These are phyloP conservation scores for Orbilia brochopaga DNA, from an alignment of 2,329 filamentous ascomycete genomes.

Conservation along the genomic window DNA sequence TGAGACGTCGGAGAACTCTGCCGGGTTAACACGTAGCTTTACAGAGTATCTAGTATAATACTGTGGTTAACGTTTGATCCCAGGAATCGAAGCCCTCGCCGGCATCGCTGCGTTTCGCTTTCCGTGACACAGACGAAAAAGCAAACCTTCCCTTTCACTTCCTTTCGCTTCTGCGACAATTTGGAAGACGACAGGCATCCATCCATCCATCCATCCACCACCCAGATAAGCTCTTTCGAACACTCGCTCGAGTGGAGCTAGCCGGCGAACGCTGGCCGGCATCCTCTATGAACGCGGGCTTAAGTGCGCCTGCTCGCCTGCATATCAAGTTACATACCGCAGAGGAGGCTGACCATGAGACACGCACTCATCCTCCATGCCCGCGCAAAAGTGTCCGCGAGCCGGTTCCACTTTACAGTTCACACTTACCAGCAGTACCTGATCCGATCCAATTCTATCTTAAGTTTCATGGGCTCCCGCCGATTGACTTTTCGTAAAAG, in stretches of 20 bases:
- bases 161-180: constrained; percentile 18
- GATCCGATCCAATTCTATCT: neutral
- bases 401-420: neutral
- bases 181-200: constrained; percentile 24
- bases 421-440: too few species aligned
- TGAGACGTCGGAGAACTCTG: too few species aligned
- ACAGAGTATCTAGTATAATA: too few species aligned
- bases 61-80: too few species aligned
- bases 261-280: neutral
- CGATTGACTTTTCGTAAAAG: too few species aligned
- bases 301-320: too few species aligned
- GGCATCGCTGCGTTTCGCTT: neutral
- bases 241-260: neutral
- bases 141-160: constrained; percentile 16
- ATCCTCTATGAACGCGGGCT: too few species aligned
- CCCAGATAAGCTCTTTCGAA: constrained; percentile 43
- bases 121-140: constrained; percentile 38
- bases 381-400: constrained; percentile 3
- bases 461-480: neutral
- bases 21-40: too few species aligned
- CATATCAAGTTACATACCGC: too few species aligned
- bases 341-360: neutral
- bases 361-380: neutral
- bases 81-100: too few species aligned
- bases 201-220: neutral